A percentile compares a stretch with the other conserved stretches of the same genome.
These are phyloP conservation scores for Fusarium falciforme DNA, from an alignment of 2,329 filamentous ascomycete genomes.

Conservation along the genomic window DNA sequence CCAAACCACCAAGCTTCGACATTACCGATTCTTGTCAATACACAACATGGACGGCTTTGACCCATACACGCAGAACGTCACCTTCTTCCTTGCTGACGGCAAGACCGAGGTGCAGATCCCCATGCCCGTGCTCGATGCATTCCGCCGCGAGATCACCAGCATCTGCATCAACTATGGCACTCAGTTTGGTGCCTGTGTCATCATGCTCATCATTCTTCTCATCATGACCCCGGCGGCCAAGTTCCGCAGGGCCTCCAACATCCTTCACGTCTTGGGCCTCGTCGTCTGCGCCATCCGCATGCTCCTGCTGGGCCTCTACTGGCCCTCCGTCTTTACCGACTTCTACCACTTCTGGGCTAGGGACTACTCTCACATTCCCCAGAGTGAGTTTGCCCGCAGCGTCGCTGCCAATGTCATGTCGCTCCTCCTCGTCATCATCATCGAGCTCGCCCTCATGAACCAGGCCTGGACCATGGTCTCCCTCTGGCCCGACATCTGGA, in stretches of 20 bases:
- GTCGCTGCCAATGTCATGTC: slow-evolving; percentile 56
- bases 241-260: slow-evolving; percentile 71
- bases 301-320: slow-evolving; percentile 67
- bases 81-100: slow-evolving; percentile 49
- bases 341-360: slow-evolving; percentile 69
- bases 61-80: slow-evolving; percentile 51
- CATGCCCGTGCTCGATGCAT: slow-evolving; percentile 47
- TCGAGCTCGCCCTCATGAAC: slow-evolving; percentile 61
- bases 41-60: slow-evolving; percentile 47
- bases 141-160: slow-evolving; percentile 48
- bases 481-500: slow-evolving; percentile 57
- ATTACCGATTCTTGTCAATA: background rate
- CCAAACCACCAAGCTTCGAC: background rate
- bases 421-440: slow-evolving; percentile 57
- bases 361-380: slow-evolving; percentile 64
- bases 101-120: slow-evolving; percentile 47
- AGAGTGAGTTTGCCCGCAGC: slow-evolving; percentile 49
- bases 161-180: slow-evolving; percentile 72
- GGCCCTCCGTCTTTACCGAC: slow-evolving; percentile 69
- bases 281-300: slow-evolving; percentile 69
- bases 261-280: slow-evolving; percentile 73
- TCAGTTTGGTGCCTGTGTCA: slow-evolving; percentile 75
- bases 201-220: slow-evolving; percentile 74
- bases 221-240: slow-evolving; percentile 75
- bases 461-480: slow-evolving; percentile 65